Evolutionary conservation across 805 yeast genomes (phyloP), one percentile per base, ranked within the genome.

Genomic region (Pichia cephalocereana): DNA sequence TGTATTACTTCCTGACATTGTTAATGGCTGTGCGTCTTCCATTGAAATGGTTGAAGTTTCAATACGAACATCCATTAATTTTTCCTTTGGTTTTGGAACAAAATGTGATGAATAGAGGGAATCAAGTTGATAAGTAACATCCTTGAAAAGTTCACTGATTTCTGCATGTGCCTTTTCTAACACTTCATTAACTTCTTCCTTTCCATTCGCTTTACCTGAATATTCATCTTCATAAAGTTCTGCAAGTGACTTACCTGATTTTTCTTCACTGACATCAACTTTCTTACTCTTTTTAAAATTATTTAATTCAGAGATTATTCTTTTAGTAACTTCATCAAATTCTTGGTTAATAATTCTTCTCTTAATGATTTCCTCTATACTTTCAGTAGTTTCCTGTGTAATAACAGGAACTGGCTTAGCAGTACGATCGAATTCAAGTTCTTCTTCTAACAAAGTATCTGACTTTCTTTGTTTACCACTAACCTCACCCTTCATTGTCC

Each of bases 11-110:
- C 77, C 70, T 2, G 93, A 79, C 69, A 86, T 73, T 37, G 89
- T 82, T 49, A 87, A 72, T 44, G 99, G 99, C 68, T 89, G 97
- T 1, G 96, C 93, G 61, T 93, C 98, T 68, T 91, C 99, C 96
- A 91, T 86, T 2, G 83, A 61, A 44, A 93, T 83, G 2, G 96
- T 76, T 6, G 96, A 82, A 0, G 86, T 74, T 48, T 90, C 84
- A 38, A 89, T 87, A 62, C 84, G 87, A 60, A 93, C 82, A 49
- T 86, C 89, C 52, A 91, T 69, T 23, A 82, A 69, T 57, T 86
- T 84, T 63, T 86, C 82, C 38, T 86, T 80, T 17, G 96, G 96
- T 65, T 84, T 86, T 45, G 99, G 99, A 52, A 89, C 77, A 70
- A 84, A 93, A 63, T 89, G 95, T 54, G 96, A 95, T n/a, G 97